Conservation (phyloP, 805 yeast species). For the Saturnispora kantuleensis region DNA sequence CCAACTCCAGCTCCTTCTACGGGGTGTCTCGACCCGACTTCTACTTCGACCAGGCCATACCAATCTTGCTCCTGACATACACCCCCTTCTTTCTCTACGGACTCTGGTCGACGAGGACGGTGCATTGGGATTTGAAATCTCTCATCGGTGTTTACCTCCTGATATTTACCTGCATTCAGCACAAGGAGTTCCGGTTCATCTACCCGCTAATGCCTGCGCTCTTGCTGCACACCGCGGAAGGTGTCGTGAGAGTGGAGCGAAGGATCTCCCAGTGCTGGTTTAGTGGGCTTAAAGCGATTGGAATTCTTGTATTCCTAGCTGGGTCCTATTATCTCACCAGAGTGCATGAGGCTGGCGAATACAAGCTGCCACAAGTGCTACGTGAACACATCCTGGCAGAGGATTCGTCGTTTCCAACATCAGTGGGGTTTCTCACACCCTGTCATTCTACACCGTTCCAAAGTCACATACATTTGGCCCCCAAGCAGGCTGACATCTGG, state of each 20-base stretch:
- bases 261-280: slow-evolving; percentile 3
- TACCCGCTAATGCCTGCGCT: slow-evolving; percentile 77
- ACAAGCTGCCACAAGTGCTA: slow-evolving; percentile 20
- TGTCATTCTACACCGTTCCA: slow-evolving; percentile 98
- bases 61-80: slow-evolving; percentile 58
- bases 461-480: slow-evolving; percentile 58
- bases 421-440: slow-evolving; percentile 82
- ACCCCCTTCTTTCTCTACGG: slow-evolving; percentile 54
- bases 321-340: slow-evolving; percentile 35
- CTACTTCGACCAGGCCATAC: slow-evolving; percentile 74
- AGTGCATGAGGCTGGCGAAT: slow-evolving; percentile 82
- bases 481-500: slow-evolving; percentile 45
- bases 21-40: slow-evolving; percentile 82
- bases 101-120: slow-evolving; percentile 8
- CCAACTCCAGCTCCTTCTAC: slow-evolving; percentile 68
- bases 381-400: background rate
- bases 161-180: slow-evolving; percentile 58
- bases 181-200: slow-evolving; percentile 86
- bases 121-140: slow-evolving; percentile 19
- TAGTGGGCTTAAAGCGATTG: slow-evolving; percentile 6
- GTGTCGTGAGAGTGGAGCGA: slow-evolving; percentile 16
- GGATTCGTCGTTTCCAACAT: slow-evolving; percentile 22
- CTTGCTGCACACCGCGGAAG: slow-evolving; percentile 40
- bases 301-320: slow-evolving; percentile 11
- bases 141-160: slow-evolving; percentile 33